Evolutionary conservation across 495 filamentous ascomycete genomes (phyloP), one percentile per base, ranked within the genome.

Genomic region (Pyrenula massariospora): DNA sequence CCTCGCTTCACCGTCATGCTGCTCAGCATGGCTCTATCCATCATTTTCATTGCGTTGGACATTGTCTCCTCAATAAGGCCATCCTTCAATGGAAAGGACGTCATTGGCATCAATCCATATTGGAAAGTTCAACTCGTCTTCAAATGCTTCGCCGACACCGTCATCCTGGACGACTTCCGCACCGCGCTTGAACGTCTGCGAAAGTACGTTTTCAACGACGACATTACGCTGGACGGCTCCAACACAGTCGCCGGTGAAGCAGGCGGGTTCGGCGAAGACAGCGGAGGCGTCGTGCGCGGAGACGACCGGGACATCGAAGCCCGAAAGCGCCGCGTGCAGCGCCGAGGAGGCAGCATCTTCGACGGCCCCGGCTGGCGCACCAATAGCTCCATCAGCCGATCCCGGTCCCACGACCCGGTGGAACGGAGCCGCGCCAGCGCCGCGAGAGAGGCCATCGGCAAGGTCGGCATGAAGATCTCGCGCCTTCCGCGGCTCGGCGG

Each of bases 1-100:
- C 80, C 80, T 0, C 76, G 80, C 0, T 82, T 84, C 56, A 80
- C 71, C 11, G 62, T 84, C 52, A 77, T 84, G 74, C 66, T 84
- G 0, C 61, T 62, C 0, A 66, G 77, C 12, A 84, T 84, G 77
- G 59, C 76, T 54, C 57, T 83, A 2, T 76, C 76, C 1, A 72
- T 83, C 19, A 61, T 66, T 15, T 83, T 83, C 61, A 78, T 77
- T 22, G 62, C 81, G 10, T 60, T 82, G 52, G 80, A 84, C 57
- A 68, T 76, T 51, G 61, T 58, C 52, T 59, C 66, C n/a, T 66
- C 69, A 8, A 19, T 52, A 10, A 20, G 8, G 5, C 50, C 50
- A 8, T 21, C n/a, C 50, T 24, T 52, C 10, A 52, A 20, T 20
- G 50, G 19, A 8, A 24, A 49, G 8, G 67, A 60, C 1, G 55